These are phyloP conservation scores for Synchytrium microbalum DNA, from an alignment of 371 early-diverging fungal species.

Conservation along the genomic window DNA sequence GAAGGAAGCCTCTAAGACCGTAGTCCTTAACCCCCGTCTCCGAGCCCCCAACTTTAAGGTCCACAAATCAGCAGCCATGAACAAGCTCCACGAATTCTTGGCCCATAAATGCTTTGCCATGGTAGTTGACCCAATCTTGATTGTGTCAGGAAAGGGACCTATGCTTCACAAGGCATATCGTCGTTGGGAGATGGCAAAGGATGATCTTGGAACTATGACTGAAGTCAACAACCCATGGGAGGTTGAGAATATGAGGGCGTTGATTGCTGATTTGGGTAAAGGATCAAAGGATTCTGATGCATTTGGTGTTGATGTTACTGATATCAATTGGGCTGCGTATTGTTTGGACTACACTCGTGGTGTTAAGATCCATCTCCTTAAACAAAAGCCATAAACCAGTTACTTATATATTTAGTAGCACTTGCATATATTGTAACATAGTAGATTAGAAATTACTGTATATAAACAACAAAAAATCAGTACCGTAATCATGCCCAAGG, in stretches of 20 bases:
- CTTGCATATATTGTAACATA: too few species aligned
- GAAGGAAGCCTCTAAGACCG: background rate
- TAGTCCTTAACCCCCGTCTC: background rate
- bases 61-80: background rate
- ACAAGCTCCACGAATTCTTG: background rate
- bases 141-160: background rate
- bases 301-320: background rate
- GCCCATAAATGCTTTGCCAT: background rate
- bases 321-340: background rate
- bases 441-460: too few species aligned
- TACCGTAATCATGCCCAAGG: too few species aligned
- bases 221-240: background rate
- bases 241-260: background rate
- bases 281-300: background rate
- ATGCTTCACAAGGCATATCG: background rate
- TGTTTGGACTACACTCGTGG: background rate
- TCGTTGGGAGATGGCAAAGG: background rate
- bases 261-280: constrained; percentile 1
- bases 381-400: too few species aligned
- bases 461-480: too few species aligned
- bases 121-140: background rate
- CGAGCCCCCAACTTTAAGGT: background rate
- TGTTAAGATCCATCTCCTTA: background rate
- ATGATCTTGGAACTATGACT: background rate
- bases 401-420: too few species aligned